phyloP scores from a whole-genome alignment of 2,329 filamentous ascomycete species.

The Hirsutella thompsonii region DNA sequence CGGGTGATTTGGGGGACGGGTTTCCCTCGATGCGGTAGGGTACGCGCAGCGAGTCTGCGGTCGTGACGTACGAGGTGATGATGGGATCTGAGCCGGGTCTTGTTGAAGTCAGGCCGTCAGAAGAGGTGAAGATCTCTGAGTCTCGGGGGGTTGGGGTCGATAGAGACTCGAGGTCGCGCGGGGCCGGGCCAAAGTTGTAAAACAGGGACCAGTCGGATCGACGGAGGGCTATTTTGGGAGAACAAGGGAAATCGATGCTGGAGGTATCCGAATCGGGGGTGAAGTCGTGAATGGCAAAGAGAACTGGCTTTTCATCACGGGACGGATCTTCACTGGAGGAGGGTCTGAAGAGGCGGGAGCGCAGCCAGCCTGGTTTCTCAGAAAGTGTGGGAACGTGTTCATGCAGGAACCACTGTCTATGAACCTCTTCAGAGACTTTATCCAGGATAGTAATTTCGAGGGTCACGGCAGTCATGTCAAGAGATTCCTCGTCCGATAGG shows the following conservation, averaged over 20 bases:
- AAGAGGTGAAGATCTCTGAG: constrained; percentile 35
- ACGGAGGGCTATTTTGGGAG: constrained; percentile 11
- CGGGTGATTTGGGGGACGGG: constrained; percentile 50
- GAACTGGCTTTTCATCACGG: constrained; percentile 33
- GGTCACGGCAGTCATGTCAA: constrained; percentile 44
- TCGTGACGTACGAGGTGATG: constrained; percentile 56
- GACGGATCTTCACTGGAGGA: constrained; percentile 38
- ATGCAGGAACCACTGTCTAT: constrained; percentile 58
- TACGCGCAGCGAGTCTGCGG: constrained; percentile 53
- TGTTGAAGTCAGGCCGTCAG: constrained; percentile 43
- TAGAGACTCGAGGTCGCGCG: constrained; percentile 52
- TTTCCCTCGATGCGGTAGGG: constrained; percentile 68
- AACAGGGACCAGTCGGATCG: constrained; percentile 57
- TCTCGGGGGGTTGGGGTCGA: constrained; percentile 28
- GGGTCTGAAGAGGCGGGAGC: constrained; percentile 58
- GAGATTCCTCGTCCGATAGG: constrained; percentile 35
- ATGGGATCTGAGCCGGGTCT: constrained; percentile 35
- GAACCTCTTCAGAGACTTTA: constrained; percentile 37
- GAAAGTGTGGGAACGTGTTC: constrained; percentile 62
- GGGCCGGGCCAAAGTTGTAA: constrained; percentile 67
- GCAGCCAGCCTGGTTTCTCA: constrained; percentile 67
- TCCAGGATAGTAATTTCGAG: constrained; percentile 38
- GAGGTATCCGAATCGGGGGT: constrained; percentile 51
- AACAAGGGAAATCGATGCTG: constrained; percentile 47
- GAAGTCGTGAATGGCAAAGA: constrained; percentile 63